Percentiles rank a stretch among this genome's conserved stretches.
These are phyloP conservation scores for Pisolithus albus DNA, from an alignment of 768 basidiomycete species.

Conservation along the genomic window DNA sequence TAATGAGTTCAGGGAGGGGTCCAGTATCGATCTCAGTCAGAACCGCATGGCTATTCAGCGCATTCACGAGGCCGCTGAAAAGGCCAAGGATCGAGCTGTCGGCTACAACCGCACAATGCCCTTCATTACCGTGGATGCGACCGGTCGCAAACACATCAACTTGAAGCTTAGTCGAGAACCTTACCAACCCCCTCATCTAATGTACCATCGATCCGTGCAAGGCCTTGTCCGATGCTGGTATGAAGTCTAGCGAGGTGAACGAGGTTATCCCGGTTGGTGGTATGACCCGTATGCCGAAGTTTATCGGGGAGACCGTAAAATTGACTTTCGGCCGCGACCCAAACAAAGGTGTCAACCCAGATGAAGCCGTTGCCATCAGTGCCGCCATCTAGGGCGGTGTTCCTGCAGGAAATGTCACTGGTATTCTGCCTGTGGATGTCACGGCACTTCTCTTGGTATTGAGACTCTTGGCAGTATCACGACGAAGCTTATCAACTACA, in stretches of 20 bases:
- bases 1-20: constrained; percentile 91
- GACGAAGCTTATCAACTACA: constrained; percentile 93
- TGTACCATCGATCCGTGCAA: constrained; percentile 94
- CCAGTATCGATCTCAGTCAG: constrained; percentile 68
- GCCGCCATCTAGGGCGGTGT: constrained; percentile 98
- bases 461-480: constrained; percentile 98
- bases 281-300: constrained; percentile 96
- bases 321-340: constrained; percentile 90
- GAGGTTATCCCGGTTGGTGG: constrained; percentile 98
- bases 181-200: constrained; percentile 76
- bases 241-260: constrained; percentile 88
- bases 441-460: constrained; percentile 97
- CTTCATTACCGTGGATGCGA: constrained; percentile 94
- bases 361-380: constrained; percentile 98
- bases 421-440: constrained; percentile 92
- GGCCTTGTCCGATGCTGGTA: constrained; percentile 86
- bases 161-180: constrained; percentile 75
- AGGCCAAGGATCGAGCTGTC: constrained; percentile 97
- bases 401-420: constrained; percentile 90
- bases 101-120: constrained; percentile 84
- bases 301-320: constrained; percentile 86
- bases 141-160: constrained; percentile 98
- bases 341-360: constrained; percentile 98
- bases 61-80: constrained; percentile 99
- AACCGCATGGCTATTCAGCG: constrained; percentile 98